A percentile compares a stretch with the other conserved stretches of the same genome.
These are phyloP conservation scores for Claviceps pazoutovae DNA, from an alignment of 2,329 filamentous ascomycete species.

Conservation along the genomic window DNA sequence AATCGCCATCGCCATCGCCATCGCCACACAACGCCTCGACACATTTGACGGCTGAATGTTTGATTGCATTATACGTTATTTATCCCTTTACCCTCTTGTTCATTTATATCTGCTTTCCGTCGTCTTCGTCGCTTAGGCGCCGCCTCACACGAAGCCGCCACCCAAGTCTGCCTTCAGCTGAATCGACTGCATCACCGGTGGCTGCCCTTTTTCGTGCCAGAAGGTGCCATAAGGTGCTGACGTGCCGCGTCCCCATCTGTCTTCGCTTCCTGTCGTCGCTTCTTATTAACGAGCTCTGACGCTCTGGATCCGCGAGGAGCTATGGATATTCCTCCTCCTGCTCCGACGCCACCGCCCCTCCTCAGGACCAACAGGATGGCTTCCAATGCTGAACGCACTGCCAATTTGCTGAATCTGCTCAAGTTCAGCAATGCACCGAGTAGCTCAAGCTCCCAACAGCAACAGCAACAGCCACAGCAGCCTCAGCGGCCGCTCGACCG, in stretches of 20 bases:
- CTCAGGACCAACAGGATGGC: slow-evolving; percentile 25
- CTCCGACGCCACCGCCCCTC: slow-evolving; percentile 35
- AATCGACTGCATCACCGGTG: background rate
- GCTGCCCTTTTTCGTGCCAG: background rate
- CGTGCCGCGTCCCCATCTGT: slow-evolving; percentile 2
- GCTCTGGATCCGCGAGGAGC: slow-evolving; percentile 10
- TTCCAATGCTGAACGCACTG: slow-evolving; percentile 32
- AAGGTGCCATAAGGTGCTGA: background rate
- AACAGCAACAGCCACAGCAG: slow-evolving; percentile 15
- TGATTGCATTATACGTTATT: too few relatives aligned
- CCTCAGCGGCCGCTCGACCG: slow-evolving; percentile 13
- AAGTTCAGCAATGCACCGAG: slow-evolving; percentile 38
- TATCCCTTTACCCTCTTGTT: background rate
- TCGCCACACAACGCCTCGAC: background rate
- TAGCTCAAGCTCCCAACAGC: slow-evolving; percentile 17
- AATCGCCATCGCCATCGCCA: too few relatives aligned
- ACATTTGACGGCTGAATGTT: background rate
- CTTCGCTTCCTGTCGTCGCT: background rate
- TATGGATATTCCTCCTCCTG: slow-evolving; percentile 36
- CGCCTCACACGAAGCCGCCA: background rate
- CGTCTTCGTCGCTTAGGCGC: background rate
- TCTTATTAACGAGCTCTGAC: background rate
- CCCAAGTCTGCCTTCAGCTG: background rate
- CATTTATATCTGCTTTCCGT: background rate
- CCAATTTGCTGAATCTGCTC: slow-evolving; percentile 45